Evolutionary conservation across 208 protist species (phyloP).

Genomic region (Borovskyia barvae): DNA sequence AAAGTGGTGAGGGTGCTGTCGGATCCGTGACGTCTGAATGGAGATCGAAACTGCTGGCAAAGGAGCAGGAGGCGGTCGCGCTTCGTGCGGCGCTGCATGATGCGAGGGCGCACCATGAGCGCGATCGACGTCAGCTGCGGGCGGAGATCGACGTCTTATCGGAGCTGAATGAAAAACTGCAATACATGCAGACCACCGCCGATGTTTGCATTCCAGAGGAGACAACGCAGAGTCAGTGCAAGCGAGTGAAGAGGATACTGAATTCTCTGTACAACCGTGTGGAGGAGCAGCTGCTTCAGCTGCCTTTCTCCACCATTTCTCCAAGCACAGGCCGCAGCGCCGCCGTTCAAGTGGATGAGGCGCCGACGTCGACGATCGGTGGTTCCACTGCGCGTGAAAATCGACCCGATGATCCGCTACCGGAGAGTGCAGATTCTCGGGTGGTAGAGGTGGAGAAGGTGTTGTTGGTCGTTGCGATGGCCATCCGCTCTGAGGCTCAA

Average conservation of each 20-base stretch:
- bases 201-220: slow-evolving; percentile 25
- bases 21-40: slow-evolving; percentile 23
- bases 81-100: slow-evolving; percentile 44
- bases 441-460: slow-evolving; percentile 35
- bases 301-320: slow-evolving; percentile 1
- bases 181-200: slow-evolving; percentile 21
- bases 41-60: slow-evolving; percentile 27
- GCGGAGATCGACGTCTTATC: slow-evolving; percentile 57
- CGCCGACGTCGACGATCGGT: background rate
- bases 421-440: too few relatives aligned
- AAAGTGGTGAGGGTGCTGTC: slow-evolving; percentile 5
- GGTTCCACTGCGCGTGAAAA: too few relatives aligned
- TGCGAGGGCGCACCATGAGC: slow-evolving; percentile 32
- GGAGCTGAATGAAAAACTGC: slow-evolving; percentile 34
- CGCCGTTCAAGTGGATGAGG: background rate
- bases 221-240: slow-evolving; percentile 32
- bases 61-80: slow-evolving; percentile 37
- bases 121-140: slow-evolving; percentile 40
- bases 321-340: background rate
- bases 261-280: slow-evolving; percentile 51
- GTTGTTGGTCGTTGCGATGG: slow-evolving; percentile 31
- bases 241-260: slow-evolving; percentile 45
- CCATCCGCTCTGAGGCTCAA: slow-evolving; percentile 36
- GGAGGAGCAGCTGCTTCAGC: slow-evolving; percentile 34
- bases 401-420: too few relatives aligned